A percentile compares a stretch with the other conserved stretches of the same genome.
Evolutionary conservation across 352 stramenopile species (phyloP).

Genomic region (Plasmopara halstedii): DNA sequence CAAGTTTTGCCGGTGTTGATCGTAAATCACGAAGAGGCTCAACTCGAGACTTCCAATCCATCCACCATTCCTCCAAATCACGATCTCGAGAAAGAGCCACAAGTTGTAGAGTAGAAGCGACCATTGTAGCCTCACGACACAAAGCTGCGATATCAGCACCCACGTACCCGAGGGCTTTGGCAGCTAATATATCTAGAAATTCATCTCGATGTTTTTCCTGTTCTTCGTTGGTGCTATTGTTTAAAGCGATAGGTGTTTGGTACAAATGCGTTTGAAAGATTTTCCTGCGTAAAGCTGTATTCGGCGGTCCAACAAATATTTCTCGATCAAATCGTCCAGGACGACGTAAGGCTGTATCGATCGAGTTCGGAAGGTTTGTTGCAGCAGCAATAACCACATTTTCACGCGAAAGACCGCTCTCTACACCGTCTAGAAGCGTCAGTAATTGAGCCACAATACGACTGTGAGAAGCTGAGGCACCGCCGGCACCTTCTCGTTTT

Average conservation of each 20-base stretch:
- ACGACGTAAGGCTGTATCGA: slow-evolving; percentile 72
- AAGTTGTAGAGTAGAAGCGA: slow-evolving; percentile 57
- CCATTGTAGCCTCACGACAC: slow-evolving; percentile 61
- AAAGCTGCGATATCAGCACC: slow-evolving; percentile 74
- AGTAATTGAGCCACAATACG: slow-evolving; percentile 92
- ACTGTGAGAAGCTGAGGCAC: slow-evolving; percentile 36
- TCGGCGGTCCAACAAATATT: slow-evolving; percentile 52
- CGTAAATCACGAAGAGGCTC: slow-evolving; percentile 22
- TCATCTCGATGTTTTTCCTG: slow-evolving; percentile 9
- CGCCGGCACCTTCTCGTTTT: slow-evolving; percentile 66
- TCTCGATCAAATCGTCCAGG: slow-evolving; percentile 79
- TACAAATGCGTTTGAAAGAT: slow-evolving; percentile 64
- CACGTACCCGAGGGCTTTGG: slow-evolving; percentile 64
- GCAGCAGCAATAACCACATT: slow-evolving; percentile 93
- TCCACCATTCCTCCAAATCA: slow-evolving; percentile 55
- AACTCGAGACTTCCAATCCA: slow-evolving; percentile 39
- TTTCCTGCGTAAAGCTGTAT: slow-evolving; percentile 26
- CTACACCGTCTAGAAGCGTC: slow-evolving; percentile 91
- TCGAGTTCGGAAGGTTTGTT: slow-evolving; percentile 92
- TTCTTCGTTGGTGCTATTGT: slow-evolving; percentile 3
- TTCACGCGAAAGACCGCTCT: slow-evolving; percentile 31
- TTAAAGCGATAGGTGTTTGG: slow-evolving; percentile 32
- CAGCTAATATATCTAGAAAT: slow-evolving; percentile 35
- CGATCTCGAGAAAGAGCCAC: slow-evolving; percentile 41
- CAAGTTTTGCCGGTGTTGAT: slow-evolving; percentile 24